These are phyloP conservation scores for Candida chilensis DNA, from an alignment of 805 yeast species.

Conservation along the genomic window DNA sequence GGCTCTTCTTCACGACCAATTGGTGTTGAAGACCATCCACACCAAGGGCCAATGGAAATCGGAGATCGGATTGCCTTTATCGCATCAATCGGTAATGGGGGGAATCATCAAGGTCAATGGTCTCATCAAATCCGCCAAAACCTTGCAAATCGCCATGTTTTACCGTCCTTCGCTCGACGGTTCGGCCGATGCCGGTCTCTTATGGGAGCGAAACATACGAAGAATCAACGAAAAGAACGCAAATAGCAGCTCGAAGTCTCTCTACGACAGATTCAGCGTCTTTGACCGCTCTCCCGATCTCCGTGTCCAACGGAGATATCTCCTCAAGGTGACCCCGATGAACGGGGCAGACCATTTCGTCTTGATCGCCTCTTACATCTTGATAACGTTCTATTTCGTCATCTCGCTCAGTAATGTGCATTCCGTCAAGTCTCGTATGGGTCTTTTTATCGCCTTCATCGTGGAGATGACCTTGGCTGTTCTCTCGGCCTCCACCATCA, in stretches of 20 bases:
- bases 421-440: conserved; percentile 34
- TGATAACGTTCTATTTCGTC: conserved; percentile 18
- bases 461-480: conserved; percentile 29
- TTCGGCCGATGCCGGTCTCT: conserved; percentile 8
- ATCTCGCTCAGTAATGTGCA: conserved; percentile 29
- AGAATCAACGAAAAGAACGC: conserved; percentile 6
- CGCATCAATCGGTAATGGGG: conserved; percentile 18
- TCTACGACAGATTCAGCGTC: too few species aligned
- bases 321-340: conserved; percentile 8
- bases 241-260: too few species aligned
- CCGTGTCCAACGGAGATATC: too few species aligned
- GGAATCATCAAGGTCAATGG: conserved; percentile 35
- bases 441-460: conserved; percentile 31
- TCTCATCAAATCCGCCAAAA: conserved; percentile 25
- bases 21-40: conserved; percentile 29
- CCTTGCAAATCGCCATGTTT: conserved; percentile 23
- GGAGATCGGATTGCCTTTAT: conserved; percentile 11
- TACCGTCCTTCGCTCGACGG: conserved; percentile 8
- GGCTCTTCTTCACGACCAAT: conserved; percentile 16
- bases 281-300: too few species aligned
- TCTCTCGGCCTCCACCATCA: conserved; percentile 31
- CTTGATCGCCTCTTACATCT: conserved; percentile 11
- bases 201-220: conserved; percentile 19
- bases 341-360: conserved; percentile 10
- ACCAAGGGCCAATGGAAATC: conserved; percentile 9